Evolutionary conservation across 495 filamentous ascomycete genomes (phyloP).

Genomic region (Penicillium robsamsonii): DNA sequence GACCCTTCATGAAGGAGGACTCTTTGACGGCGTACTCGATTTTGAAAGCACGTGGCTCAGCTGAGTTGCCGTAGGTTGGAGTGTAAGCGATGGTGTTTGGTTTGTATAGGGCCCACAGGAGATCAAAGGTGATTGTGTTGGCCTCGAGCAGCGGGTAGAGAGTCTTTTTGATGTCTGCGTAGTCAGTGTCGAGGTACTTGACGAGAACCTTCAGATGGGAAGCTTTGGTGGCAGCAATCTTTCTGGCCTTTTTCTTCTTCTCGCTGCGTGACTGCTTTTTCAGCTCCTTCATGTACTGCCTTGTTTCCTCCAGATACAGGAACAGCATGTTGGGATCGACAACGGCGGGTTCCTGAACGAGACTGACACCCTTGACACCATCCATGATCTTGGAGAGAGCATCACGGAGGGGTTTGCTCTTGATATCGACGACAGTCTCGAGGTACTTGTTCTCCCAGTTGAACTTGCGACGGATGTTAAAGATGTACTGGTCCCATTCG

Average conservation of each 20-base stretch:
- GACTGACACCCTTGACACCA: constrained; percentile 74
- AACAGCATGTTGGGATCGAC: constrained; percentile 88
- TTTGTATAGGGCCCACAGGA: constrained; percentile 89
- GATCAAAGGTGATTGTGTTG: constrained; percentile 85
- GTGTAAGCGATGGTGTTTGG: constrained; percentile 84
- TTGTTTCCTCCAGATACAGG: constrained; percentile 77
- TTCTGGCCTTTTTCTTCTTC: constrained; percentile 66
- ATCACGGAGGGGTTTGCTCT: constrained; percentile 74
- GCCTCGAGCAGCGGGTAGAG: constrained; percentile 80
- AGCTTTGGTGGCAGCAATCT: constrained; percentile 50
- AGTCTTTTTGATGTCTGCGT: constrained; percentile 72
- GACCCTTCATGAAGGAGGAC: constrained; percentile 67
- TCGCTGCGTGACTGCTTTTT: constrained; percentile 59
- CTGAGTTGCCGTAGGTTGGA: constrained; percentile 71
- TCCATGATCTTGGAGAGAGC: constrained; percentile 74
- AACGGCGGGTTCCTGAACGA: constrained; percentile 76
- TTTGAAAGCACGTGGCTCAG: constrained; percentile 88
- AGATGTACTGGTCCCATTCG: constrained; percentile 82
- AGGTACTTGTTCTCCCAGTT: constrained; percentile 86
- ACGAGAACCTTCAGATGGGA: constrained; percentile 75
- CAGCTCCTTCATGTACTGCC: constrained; percentile 61
- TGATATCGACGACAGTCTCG: constrained; percentile 79
- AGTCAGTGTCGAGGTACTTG: constrained; percentile 81
- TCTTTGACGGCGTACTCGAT: constrained; percentile 77
- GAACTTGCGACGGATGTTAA: constrained; percentile 82